Conservation (phyloP, 768 basidiomycete genomes). For the Lactarius trivialis region DNA sequence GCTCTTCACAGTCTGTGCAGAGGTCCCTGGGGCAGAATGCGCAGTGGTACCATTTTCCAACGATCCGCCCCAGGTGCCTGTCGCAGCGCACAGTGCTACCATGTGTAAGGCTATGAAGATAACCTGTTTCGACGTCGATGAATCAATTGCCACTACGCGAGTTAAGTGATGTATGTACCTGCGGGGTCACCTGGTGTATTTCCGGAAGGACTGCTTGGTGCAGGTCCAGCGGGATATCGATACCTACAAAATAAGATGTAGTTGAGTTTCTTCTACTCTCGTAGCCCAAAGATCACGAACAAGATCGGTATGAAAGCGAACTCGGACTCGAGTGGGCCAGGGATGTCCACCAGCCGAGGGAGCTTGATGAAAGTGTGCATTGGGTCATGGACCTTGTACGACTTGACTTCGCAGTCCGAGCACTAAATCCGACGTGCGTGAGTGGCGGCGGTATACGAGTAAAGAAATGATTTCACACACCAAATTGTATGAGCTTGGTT, state of each 20-base stretch:
- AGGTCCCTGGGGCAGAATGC: slow-evolving; percentile 82
- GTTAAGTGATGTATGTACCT: slow-evolving; percentile 40
- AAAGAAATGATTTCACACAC: slow-evolving; percentile 37
- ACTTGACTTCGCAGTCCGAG: slow-evolving; percentile 66
- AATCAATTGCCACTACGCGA: neutral
- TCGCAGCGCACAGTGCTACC: slow-evolving; percentile 74
- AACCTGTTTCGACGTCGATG: slow-evolving; percentile 37
- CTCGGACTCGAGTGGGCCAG: slow-evolving; percentile 43
- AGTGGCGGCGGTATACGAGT: neutral
- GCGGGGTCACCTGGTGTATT: slow-evolving; percentile 42
- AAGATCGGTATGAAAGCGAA: slow-evolving; percentile 62
- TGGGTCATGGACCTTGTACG: slow-evolving; percentile 78
- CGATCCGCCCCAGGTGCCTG: slow-evolving; percentile 71
- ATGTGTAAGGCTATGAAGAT: slow-evolving; percentile 56
- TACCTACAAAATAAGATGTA: slow-evolving; percentile 42
- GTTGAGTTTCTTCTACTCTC: neutral
- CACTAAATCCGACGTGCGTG: slow-evolving; percentile 45
- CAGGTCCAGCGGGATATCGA: slow-evolving; percentile 52
- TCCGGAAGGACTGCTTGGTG: slow-evolving; percentile 28
- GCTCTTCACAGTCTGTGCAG: slow-evolving; percentile 72
- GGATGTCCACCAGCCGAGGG: slow-evolving; percentile 59
- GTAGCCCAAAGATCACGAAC: slow-evolving; percentile 36
- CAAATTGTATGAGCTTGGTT: slow-evolving; percentile 62
- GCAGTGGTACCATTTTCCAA: slow-evolving; percentile 89
- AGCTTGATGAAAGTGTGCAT: slow-evolving; percentile 87